Base-by-base conservation (phyloP, 768 basidiomycete species). In the Scleroderma citrinum region DNA sequence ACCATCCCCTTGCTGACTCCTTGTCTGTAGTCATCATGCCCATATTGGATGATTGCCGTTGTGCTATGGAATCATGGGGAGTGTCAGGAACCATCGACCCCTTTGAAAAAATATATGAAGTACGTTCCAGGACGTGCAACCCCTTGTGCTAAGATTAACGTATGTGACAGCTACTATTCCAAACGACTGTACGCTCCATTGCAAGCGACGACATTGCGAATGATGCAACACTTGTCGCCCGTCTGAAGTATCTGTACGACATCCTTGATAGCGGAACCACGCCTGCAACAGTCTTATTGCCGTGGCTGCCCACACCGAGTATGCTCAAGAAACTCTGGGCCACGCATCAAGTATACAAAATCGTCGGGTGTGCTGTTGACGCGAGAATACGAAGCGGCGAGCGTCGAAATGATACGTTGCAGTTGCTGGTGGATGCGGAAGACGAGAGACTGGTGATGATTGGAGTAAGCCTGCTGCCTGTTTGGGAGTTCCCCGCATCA, bases 321-420 rank as follows among this genome's bases (percentile, higher is more conserved):
- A 85, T 85, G 80, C 63, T 87, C 46, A 76, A 69, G 57, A 87
- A 87, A 61, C 63, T 86, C 35, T 74, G 78, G 65, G 81, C 87
- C 14, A 88, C 87, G 29, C 88, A 86, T 64, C 70, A 80, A 55
- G 82, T 90, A 48, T 88, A 87, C 61, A 78, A 82, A 54, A 86
- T 90, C 54, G 64, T 88, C 46, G 71, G 72, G 44, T 63, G 63
- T 11, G 78, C 79, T 34, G 78, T 87, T 51, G 72, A 76, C 48
- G 68, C 71, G n/a, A 72, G 87, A 48, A 63, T 80, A 60, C 62
- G 74, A 50, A 80, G 78, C 56, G 83, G 81, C 16, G 68, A 77
- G 29, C 67, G 75, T 34, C 72, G 71, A 48, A 75, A 83, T 50
- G 87, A 88, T 56, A 81, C 84, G 1, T 72, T 88, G 20, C 87